These are phyloP conservation scores for Chaetomium tenue DNA, from an alignment of 495 filamentous ascomycete species.

Conservation along the genomic window DNA sequence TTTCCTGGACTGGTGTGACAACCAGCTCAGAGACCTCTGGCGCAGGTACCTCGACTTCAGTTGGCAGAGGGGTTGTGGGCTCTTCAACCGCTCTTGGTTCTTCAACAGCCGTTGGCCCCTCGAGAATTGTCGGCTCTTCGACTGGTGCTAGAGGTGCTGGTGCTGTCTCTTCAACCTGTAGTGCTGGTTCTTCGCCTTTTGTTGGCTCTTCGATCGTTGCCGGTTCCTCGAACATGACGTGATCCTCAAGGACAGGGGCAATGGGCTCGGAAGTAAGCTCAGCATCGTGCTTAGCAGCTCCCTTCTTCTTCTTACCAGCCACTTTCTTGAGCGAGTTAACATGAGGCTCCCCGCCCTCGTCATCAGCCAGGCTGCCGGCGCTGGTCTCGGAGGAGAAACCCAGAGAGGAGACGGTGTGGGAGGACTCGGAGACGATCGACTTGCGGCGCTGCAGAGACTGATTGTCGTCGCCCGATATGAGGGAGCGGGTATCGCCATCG, in stretches of 20 bases:
- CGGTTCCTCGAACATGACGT: neutral
- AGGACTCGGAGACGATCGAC: constrained; percentile 20
- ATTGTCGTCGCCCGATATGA: constrained; percentile 14
- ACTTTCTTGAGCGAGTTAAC: constrained; percentile 30
- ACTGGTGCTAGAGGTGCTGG: neutral
- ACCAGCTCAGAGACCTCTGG: neutral
- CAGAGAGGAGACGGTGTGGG: constrained; percentile 12
- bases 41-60: neutral
- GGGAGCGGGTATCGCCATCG: constrained; percentile 23
- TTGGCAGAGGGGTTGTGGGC: neutral
- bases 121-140: neutral
- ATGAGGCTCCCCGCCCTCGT: neutral
- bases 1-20: constrained; percentile 8
- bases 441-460: constrained; percentile 2
- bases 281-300: no score
- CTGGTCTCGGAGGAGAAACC: neutral
- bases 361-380: neutral
- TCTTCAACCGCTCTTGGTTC: neutral
- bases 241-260: neutral
- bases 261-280: constrained; percentile 7
- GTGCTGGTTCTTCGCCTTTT: neutral
- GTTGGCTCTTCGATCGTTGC: constrained; percentile 1
- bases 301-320: constrained; percentile 13
- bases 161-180: constrained; percentile 7
- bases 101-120: neutral